Base-by-base conservation (phyloP, 208 protist species). In the Tritrichomonas foetus region DNA sequence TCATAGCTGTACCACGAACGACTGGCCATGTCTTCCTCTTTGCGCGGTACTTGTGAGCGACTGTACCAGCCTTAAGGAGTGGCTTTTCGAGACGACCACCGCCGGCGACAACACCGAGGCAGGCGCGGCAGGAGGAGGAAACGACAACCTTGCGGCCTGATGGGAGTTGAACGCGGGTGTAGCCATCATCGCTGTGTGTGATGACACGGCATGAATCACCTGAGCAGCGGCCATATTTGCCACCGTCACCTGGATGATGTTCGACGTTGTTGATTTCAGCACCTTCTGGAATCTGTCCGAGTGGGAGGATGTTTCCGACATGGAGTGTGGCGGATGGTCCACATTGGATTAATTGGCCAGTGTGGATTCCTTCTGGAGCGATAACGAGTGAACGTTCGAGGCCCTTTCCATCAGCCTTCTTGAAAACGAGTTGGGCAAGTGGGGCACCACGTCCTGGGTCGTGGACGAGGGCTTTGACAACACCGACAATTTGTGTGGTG, bases 51-150 rank as follows among this genome's bases (percentile, higher is more conserved):
- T 99, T 99, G 97, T 98, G 97, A 97, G 98, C 99, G 53, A 97
- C 97, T 95, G 96, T 96, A 96, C 98, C 98, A 94, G 99, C 99
- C 97, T 99, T 99, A 49, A 99, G 97, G 49, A 99, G 96, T 47
- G 99, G 99, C 98, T 99, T 99, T 95, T 99, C 99, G 95, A 98
- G 98, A 96, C 98, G 97, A 92, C 98, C 98, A 97, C 98, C 99
- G 95, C 98, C 98, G 94, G 98, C 98, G 95, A 99, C 97, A 94
- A 99, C 97, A 95, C 99, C 99, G 92, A 99, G 97, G 95, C 98
- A 99, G 84, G 98, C 98, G 94, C 99, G 97, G 96, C 96, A 97
- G n/a, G 92, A 95, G 78, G 96, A 98, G 84, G 96, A 95, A 82
- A 99, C 95, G 72, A 97, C 97, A 97, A 99, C 99, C 97, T 99